phyloP scores from a whole-genome alignment of 176 grass and related monocot species.

The Oryza rufipogon region DNA sequence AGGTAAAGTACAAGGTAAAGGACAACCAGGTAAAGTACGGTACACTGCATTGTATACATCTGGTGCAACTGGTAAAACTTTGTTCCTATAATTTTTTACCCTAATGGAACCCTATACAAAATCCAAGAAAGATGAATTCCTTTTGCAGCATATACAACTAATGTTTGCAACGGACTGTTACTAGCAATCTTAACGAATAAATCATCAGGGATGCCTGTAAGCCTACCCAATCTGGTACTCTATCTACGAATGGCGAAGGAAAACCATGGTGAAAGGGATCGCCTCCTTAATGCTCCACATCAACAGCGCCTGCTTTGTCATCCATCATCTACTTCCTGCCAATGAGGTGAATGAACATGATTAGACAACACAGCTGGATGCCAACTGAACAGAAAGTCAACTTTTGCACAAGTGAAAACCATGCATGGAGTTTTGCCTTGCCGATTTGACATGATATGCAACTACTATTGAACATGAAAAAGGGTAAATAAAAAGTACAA shows the following conservation, averaged over 20 bases:
- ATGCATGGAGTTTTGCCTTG: background rate
- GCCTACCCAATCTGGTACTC: constrained; percentile 24
- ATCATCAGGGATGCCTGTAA: constrained; percentile 18
- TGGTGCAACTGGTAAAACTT: constrained; percentile 10
- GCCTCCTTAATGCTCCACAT: background rate
- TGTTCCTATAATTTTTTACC: constrained; percentile 22
- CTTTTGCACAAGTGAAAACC: background rate
- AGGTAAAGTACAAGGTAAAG: no score
- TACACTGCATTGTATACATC: constrained; percentile 15
- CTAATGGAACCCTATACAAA: constrained; percentile 45
- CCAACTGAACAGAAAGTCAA: background rate
- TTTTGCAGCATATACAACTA: constrained; percentile 39
- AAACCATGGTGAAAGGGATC: constrained; percentile 12
- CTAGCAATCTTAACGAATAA: constrained; percentile 40
- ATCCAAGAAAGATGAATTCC: constrained; percentile 15
- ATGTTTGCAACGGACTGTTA: constrained; percentile 24
- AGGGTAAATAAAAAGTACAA: background rate
- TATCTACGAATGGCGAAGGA: constrained; percentile 22
- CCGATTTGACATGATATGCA: background rate
- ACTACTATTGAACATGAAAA: background rate
- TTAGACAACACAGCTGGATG: constrained; percentile 22
- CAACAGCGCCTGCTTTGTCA: background rate
- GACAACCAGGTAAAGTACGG: background rate
- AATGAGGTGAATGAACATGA: constrained; percentile 19
- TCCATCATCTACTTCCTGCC: constrained; percentile 15